These are phyloP conservation scores for Xerocomus potaroensis DNA, from an alignment of 768 basidiomycete genomes.

Conservation along the genomic window DNA sequence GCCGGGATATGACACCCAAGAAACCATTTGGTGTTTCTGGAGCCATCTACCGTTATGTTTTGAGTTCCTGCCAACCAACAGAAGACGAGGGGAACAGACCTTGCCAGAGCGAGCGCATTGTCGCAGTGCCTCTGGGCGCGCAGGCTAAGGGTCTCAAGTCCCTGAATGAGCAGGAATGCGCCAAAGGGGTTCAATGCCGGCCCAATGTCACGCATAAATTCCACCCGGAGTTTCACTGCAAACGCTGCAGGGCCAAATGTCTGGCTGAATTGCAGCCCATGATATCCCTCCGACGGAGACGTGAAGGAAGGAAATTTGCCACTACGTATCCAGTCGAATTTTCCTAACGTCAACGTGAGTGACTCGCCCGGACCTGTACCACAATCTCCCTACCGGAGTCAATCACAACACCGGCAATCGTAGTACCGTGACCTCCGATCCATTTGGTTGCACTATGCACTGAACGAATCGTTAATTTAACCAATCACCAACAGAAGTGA, in stretches of 20 bases:
- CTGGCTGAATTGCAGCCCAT: conserved; percentile 63
- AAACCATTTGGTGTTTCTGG: conserved; percentile 6
- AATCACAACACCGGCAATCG: conserved; percentile 71
- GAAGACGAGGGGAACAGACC: conserved; percentile 23
- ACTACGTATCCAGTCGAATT: conserved; percentile 68
- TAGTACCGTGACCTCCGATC: conserved; percentile 80
- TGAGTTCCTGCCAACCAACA: too few relatives aligned
- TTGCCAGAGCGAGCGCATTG: conserved; percentile 67
- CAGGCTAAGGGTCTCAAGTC: conserved; percentile 72
- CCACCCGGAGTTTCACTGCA: conserved; percentile 58
- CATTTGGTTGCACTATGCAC: conserved; percentile 82
- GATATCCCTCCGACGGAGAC: conserved; percentile 70
- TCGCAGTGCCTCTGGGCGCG: conserved; percentile 67
- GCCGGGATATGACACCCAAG: conserved; percentile 17
- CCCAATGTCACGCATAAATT: conserved; percentile 65
- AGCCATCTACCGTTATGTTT: conserved; percentile 9
- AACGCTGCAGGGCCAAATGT: conserved; percentile 63
- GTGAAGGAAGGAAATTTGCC: conserved; percentile 75
- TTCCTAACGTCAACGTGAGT: conserved; percentile 3
- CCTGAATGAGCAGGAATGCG: conserved; percentile 73
- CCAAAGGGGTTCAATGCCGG: conserved; percentile 64
- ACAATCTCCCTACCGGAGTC: conserved; percentile 47
- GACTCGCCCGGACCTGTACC: neutral
- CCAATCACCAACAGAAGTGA: too few relatives aligned
- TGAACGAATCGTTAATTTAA: neutral